phyloP scores from a whole-genome alignment of 768 basidiomycete genomes.

The Kwoniella sp. region DNA sequence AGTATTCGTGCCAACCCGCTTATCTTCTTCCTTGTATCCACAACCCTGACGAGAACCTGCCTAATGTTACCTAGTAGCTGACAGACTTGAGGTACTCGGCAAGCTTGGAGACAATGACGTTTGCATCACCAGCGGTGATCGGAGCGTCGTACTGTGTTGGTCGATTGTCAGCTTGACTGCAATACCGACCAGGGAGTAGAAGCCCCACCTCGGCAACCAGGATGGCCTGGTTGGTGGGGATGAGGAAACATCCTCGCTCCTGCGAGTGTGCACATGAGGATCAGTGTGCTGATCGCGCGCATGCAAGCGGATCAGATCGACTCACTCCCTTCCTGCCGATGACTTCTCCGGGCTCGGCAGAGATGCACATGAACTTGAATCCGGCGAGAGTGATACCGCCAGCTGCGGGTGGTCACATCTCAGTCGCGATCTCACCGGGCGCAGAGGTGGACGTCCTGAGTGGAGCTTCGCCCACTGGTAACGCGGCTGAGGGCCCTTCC shows the following conservation, averaged over 20 bases:
- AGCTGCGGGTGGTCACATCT: too few species aligned
- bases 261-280: conserved; percentile 47
- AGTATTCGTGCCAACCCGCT: too few species aligned
- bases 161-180: background rate
- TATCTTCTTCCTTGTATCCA: too few species aligned
- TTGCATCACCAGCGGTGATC: conserved; percentile 63
- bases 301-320: background rate
- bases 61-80: conserved; percentile 41
- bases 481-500: too few species aligned
- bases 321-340: conserved; percentile 75
- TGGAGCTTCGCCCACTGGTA: too few species aligned
- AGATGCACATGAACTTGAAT: conserved; percentile 70
- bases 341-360: conserved; percentile 56
- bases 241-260: conserved; percentile 69
- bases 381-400: conserved; percentile 64
- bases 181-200: background rate
- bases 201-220: conserved; percentile 61
- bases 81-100: conserved; percentile 68
- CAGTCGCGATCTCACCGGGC: conserved; percentile 4
- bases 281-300: too few species aligned
- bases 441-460: too few species aligned
- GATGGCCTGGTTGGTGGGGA: conserved; percentile 80
- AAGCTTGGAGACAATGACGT: conserved; percentile 62
- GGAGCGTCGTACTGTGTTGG: conserved; percentile 59
- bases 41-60: too few species aligned